Percentiles rank a stretch among this genome's conserved stretches.
Evolutionary conservation across 345 rosid genomes (phyloP).

Genomic region (Nasturtium officinale): DNA sequence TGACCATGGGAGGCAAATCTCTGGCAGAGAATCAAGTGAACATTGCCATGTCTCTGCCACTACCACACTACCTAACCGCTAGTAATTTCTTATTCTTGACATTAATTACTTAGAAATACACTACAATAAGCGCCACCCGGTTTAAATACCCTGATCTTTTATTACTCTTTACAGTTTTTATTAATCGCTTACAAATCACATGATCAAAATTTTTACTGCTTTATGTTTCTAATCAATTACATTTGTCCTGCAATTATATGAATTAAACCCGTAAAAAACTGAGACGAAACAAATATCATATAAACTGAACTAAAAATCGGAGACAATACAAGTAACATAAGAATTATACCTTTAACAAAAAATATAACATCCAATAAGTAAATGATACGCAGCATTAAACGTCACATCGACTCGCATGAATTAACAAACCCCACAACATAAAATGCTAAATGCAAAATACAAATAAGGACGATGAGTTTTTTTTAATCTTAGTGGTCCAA

Average conservation of each 20-base stretch:
- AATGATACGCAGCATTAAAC: constrained; percentile 28
- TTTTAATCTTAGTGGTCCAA: constrained; percentile 22
- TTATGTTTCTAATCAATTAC: background rate
- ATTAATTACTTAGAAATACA: background rate
- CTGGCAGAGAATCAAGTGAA: constrained; percentile 40
- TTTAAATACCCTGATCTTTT: background rate
- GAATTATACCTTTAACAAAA: background rate
- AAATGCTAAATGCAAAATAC: constrained; percentile 28
- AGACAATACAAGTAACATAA: background rate
- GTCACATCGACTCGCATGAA: constrained; percentile 39
- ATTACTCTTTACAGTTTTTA: background rate
- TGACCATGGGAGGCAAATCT: constrained; percentile 39
- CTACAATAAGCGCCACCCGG: background rate
- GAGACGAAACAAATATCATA: background rate
- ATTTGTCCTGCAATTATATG: background rate
- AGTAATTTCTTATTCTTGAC: background rate
- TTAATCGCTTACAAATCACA: background rate
- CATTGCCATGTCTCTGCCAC: constrained; percentile 38
- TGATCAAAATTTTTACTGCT: background rate
- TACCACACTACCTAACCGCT: constrained; percentile 9
- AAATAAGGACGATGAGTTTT: constrained; percentile 3
- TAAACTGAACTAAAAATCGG: background rate
- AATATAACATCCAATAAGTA: constrained; percentile 15
- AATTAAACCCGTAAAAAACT: background rate
- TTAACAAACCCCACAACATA: constrained; percentile 19